A percentile compares a stretch with the other conserved stretches of the same genome.
These are phyloP conservation scores for Diaporthe sp. DNA, from an alignment of 2,329 filamentous ascomycete genomes.

Conservation along the genomic window DNA sequence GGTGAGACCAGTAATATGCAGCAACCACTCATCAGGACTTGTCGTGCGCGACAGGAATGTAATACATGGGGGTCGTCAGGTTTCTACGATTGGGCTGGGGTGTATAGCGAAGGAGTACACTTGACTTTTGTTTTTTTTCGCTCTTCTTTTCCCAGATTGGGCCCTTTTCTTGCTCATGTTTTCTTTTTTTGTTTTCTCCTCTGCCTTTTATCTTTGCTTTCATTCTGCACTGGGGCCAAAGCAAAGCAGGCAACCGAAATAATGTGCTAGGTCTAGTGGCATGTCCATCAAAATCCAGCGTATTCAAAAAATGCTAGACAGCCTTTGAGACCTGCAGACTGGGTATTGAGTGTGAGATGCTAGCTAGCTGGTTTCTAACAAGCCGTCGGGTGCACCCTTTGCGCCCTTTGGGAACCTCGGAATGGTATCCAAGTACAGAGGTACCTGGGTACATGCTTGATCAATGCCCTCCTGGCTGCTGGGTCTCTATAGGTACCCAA, in stretches of 20 bases:
- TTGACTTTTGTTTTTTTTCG: neutral
- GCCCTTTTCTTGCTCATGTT: too few species aligned
- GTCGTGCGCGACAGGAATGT: slow-evolving; percentile 13
- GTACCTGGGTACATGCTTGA: slow-evolving; percentile 9
- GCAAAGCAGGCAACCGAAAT: neutral
- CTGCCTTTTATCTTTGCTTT: neutral
- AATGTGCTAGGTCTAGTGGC: neutral
- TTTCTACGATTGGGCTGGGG: neutral
- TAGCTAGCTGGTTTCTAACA: neutral
- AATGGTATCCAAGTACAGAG: neutral
- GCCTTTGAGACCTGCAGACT: slow-evolving; percentile 12
- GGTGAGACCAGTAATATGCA: slow-evolving; percentile 23
- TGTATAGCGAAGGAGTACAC: slow-evolving; percentile 15
- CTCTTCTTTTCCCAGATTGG: neutral
- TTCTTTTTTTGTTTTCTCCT: neutral
- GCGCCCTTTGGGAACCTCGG: slow-evolving; percentile 16
- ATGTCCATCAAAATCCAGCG: neutral
- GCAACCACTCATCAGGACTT: slow-evolving; percentile 16
- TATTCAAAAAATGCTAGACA: slow-evolving; percentile 6
- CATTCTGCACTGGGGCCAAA: neutral
- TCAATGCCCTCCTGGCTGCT: slow-evolving; percentile 23
- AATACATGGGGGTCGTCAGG: neutral
- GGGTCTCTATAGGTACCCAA: slow-evolving; percentile 22
- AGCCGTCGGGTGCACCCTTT: slow-evolving; percentile 23
- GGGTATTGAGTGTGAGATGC: neutral